Conservation (phyloP, 139 green algal genomes). For the Pleodorina starrii region DNA sequence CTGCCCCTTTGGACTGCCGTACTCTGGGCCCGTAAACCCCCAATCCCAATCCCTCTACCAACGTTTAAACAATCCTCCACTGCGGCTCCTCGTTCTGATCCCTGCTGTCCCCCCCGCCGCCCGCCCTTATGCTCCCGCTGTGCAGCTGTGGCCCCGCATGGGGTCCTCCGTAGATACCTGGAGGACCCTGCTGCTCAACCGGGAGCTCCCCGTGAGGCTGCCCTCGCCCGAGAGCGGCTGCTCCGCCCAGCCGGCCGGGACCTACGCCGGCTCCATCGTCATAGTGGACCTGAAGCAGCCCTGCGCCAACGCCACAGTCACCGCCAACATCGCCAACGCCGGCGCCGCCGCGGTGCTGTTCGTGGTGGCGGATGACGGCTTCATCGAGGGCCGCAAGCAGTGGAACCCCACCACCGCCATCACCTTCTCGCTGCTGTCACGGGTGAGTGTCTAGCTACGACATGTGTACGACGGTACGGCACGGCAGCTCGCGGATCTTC, state of each 20-base stretch:
- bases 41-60: no score
- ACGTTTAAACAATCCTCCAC: no score
- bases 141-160: conserved; percentile 4
- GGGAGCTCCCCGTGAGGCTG: not conserved
- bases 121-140: not conserved
- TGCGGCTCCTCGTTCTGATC: no score
- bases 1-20: no score
- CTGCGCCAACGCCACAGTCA: conserved; percentile 26
- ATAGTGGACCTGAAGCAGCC: conserved; percentile 3
- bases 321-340: not conserved
- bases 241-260: not conserved
- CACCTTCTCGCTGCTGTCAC: not conserved
- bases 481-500: no score
- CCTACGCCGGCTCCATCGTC: not conserved
- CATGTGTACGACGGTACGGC: no score
- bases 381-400: not conserved
- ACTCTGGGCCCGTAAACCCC: no score
- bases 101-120: no score
- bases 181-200: not conserved
- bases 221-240: not conserved
- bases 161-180: not conserved
- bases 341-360: not conserved
- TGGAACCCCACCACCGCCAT: not conserved
- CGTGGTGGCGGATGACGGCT: conserved; percentile 3
- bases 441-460: conserved; percentile 2